Evolutionary conservation across 371 early-diverging fungal species (phyloP), one percentile per base, ranked within the genome.

Genomic region (Actinomortierella ambigua): DNA sequence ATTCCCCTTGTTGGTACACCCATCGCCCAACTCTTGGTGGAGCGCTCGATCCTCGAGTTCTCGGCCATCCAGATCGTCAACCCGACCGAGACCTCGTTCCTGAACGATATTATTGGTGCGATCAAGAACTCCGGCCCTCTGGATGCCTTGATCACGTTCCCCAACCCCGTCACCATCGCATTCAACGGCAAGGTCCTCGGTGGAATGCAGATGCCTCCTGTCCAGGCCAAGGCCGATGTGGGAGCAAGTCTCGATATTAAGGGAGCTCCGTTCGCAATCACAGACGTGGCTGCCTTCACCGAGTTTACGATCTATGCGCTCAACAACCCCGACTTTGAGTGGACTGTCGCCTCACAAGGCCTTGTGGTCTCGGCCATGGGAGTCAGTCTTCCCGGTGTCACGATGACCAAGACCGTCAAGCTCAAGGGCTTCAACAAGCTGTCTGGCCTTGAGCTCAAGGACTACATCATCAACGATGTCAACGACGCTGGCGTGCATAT

Each of bases 51-150:
- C 2, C 75, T 88, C 34, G 63, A 68, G 1, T 82, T 88, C 50
- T 75, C 78, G 11, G 65, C 82, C 18, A 62, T 70, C 44, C 58
- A 50, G 20, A 63, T 88, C 48, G 76, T 81, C 8, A 28, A 66
- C 9, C 78, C 81, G 15, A 64, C 68, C 6, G 76, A 82, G n/a
- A 63, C 64, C 27, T 60, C 48, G 46, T 85, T 85, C 75, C 77
- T 68, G 34, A 78, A 82, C 9, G 76, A 81, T 23, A 78, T 84
- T 63, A 52, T 53, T 39, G 88, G 88, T 41, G 55, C 71, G n/a
- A 82, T 86, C 58, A 75, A 77, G 40, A 75, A 81, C 18, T 82
- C 88, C 20, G 88, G 88, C 34, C 82, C 82, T 11, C 61, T 88
- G 59, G 80, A 70, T 56, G 88, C 88, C 14, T 39, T 65, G n/a